Evolutionary conservation across 225 moss, liverwort and hornwort genomes (phyloP).

Genomic region (Bryum argenteum): DNA sequence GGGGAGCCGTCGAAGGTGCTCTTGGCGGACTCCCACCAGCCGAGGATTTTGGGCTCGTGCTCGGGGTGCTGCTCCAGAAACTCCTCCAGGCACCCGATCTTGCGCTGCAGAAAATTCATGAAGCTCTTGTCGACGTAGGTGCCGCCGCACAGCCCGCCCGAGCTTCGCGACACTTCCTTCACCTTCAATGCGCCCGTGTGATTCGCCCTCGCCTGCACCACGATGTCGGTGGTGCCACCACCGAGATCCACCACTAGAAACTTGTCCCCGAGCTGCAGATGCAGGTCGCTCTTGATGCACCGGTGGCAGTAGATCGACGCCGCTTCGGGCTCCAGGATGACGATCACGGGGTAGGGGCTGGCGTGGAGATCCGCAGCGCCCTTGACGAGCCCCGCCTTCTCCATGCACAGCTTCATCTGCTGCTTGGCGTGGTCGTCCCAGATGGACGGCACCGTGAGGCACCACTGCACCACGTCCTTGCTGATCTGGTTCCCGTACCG

Average conservation of each 20-base stretch:
- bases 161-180: conserved; percentile 28
- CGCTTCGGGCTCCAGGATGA: conserved; percentile 58
- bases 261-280: conserved; percentile 26
- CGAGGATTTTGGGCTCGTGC: not conserved
- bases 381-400: conserved; percentile 41
- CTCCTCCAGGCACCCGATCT: conserved; percentile 36
- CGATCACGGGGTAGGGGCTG: conserved; percentile 33
- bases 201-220: conserved; percentile 40
- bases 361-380: not conserved
- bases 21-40: conserved; percentile 35
- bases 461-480: conserved; percentile 45
- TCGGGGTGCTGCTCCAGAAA: conserved; percentile 21
- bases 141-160: conserved; percentile 35
- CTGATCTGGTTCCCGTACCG: conserved; percentile 25
- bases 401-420: conserved; percentile 41
- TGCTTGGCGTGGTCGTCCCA: conserved; percentile 28
- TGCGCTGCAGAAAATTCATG: conserved; percentile 26
- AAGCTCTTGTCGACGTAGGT: conserved; percentile 42
- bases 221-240: conserved; percentile 55
- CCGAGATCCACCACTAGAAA: conserved; percentile 48
- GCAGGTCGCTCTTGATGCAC: conserved; percentile 16
- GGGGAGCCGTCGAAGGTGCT: conserved; percentile 21
- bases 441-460: conserved; percentile 44
- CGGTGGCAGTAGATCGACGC: conserved; percentile 53
- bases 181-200: conserved; percentile 19